Conservation (phyloP, 2,329 filamentous ascomycete species). For the Drechmeria coniospora region DNA sequence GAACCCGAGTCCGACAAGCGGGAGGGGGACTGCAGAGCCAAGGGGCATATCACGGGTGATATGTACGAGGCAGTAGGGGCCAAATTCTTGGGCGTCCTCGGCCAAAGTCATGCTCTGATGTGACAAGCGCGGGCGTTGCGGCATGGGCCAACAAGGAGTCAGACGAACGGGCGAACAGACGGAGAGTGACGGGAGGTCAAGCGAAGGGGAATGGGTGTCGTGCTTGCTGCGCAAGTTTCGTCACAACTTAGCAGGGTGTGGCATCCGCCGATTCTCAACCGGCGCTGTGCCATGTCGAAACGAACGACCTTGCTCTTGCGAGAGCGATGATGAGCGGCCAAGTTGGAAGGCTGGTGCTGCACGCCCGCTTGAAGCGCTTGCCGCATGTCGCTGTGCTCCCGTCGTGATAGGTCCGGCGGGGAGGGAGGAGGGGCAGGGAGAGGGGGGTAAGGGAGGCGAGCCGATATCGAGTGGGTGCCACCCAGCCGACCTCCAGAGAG, state of each 20-base stretch:
- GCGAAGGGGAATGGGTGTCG: too few relatives aligned
- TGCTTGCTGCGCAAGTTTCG: too few relatives aligned
- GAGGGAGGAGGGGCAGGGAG: neutral
- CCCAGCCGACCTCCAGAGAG: neutral
- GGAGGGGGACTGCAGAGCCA: too few relatives aligned
- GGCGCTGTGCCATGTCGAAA: slow-evolving; percentile 5
- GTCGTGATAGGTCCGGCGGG: slow-evolving; percentile 4
- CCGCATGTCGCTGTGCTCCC: slow-evolving; percentile 3
- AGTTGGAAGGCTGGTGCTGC: too few relatives aligned
- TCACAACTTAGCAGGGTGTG: neutral
- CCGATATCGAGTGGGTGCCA: too few relatives aligned
- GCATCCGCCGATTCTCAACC: neutral
- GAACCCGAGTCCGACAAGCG: too few relatives aligned
- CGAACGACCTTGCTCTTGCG: too few relatives aligned
- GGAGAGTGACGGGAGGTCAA: neutral
- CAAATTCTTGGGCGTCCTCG: too few relatives aligned
- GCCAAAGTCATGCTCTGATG: slow-evolving; percentile 5
- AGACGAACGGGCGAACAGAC: neutral
- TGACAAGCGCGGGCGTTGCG: too few relatives aligned
- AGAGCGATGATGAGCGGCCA: slow-evolving; percentile 5
- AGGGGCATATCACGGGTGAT: slow-evolving; percentile 32
- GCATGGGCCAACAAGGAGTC: too few relatives aligned
- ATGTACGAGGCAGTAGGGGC: slow-evolving; percentile 28
- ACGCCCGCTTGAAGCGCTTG: slow-evolving; percentile 6
- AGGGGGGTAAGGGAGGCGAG: slow-evolving; percentile 1